Evolutionary conservation across 176 grass and related monocot genomes (phyloP).

Genomic region (Luzula sylvatica): DNA sequence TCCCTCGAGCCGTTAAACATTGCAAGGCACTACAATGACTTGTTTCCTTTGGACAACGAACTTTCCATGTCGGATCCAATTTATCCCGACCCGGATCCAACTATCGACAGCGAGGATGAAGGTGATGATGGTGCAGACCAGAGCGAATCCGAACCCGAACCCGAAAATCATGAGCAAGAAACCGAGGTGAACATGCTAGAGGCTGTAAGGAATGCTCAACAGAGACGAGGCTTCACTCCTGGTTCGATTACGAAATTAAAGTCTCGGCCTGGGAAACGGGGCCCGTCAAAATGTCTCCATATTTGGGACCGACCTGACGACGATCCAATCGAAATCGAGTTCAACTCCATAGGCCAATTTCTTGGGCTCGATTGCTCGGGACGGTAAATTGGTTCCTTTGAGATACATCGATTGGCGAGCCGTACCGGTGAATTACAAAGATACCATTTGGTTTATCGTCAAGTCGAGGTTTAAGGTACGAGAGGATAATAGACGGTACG

Average conservation of each 20-base stretch:
- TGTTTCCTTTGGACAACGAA: neutral
- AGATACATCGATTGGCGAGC: slow-evolving; percentile 21
- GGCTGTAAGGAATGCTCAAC: neutral
- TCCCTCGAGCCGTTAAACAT: slow-evolving; percentile 9
- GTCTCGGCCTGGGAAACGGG: slow-evolving; percentile 12
- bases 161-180: neutral
- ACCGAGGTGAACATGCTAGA: neutral
- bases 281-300: slow-evolving; percentile 23
- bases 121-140: neutral
- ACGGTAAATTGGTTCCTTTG: slow-evolving; percentile 38
- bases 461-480: slow-evolving; percentile 16
- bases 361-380: slow-evolving; percentile 30
- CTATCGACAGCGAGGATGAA: too few relatives aligned
- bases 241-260: neutral
- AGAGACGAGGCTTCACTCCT: neutral
- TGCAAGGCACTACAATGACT: slow-evolving; percentile 18
- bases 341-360: slow-evolving; percentile 34
- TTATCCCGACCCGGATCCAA: neutral
- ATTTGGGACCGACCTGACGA: slow-evolving; percentile 35
- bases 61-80: neutral
- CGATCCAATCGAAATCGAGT: slow-evolving; percentile 22
- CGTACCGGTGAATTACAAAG: slow-evolving; percentile 40
- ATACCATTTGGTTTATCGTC: slow-evolving; percentile 29
- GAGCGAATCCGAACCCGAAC: neutral
- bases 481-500: neutral